phyloP scores from a whole-genome alignment of 441 rosid species.

The Gossypium trilobum region DNA sequence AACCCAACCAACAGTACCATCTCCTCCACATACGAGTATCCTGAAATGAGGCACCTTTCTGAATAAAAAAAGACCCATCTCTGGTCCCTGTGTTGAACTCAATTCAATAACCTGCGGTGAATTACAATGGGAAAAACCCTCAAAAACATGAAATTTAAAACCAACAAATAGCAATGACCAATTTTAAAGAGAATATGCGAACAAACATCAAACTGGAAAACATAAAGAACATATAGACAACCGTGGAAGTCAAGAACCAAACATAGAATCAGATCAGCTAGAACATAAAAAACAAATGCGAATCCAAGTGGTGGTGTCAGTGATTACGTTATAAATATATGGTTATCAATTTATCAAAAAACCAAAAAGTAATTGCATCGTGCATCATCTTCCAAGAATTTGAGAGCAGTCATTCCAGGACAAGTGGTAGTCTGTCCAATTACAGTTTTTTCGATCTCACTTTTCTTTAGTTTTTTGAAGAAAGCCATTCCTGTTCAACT shows the following conservation, averaged over 20 bases:
- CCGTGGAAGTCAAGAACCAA: neutral
- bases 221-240: neutral
- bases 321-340: neutral
- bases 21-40: conserved; percentile 94
- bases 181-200: conserved; percentile 17
- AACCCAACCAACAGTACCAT: conserved; percentile 99
- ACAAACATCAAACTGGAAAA: neutral
- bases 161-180: conserved; percentile 4
- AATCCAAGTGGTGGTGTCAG: neutral
- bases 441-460: neutral
- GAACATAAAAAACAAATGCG: neutral
- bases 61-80: conserved; percentile 76
- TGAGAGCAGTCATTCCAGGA: neutral
- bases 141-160: neutral
- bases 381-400: neutral
- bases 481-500: neutral
- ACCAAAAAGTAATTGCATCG: neutral
- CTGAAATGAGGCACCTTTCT: conserved; percentile 93
- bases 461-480: neutral
- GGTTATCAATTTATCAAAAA: neutral
- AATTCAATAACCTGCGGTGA: conserved; percentile 69
- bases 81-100: conserved; percentile 85
- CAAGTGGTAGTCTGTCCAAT: neutral
- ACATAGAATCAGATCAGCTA: conserved; percentile 1
- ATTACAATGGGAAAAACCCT: conserved; percentile 15